These are phyloP conservation scores for Microstroma glucosiphilum DNA, from an alignment of 1,284 basidiomycete genomes.

Conservation along the genomic window DNA sequence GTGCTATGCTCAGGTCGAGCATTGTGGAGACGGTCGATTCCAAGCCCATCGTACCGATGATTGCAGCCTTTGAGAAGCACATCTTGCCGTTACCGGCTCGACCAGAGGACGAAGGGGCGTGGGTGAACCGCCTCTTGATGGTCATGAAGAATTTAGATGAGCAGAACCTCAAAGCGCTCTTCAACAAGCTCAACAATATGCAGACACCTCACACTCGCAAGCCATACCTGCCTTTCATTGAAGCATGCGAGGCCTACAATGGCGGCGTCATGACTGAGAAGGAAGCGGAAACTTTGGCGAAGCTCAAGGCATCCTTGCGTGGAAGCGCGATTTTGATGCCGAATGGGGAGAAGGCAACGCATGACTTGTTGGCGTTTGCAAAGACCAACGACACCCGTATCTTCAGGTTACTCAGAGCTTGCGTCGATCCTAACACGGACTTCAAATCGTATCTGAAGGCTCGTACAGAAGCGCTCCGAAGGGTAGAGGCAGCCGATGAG, in stretches of 20 bases:
- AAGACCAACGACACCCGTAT: conserved; percentile 76
- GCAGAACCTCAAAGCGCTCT: conserved; percentile 56
- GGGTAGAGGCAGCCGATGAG: conserved; percentile 20
- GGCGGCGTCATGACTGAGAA: conserved; percentile 72
- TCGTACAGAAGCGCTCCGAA: conserved; percentile 31
- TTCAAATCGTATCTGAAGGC: conserved; percentile 71
- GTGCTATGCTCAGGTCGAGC: conserved; percentile 60
- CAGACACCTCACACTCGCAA: conserved; percentile 7
- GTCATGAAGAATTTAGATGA: conserved; percentile 66
- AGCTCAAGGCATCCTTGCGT: conserved; percentile 26
- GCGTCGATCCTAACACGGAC: conserved; percentile 76
- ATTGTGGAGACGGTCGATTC: conserved; percentile 33
- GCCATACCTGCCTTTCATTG: conserved; percentile 28
- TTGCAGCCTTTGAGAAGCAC: conserved; percentile 60
- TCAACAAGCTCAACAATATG: conserved; percentile 54
- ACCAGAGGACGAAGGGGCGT: conserved; percentile 63
- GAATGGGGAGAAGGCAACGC: conserved; percentile 67
- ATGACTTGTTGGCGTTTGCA: conserved; percentile 77
- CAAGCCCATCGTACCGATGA: conserved; percentile 56
- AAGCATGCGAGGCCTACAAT: conserved; percentile 39
- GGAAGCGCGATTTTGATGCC: conserved; percentile 16
- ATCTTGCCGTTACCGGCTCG: conserved; percentile 77
- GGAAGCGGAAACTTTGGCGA: conserved; percentile 52
- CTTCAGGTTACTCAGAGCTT: conserved; percentile 74
- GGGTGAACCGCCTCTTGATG: conserved; percentile 75